Evolutionary conservation across 2,329 filamentous ascomycete species (phyloP).

Genomic region (Diplodia seriata): DNA sequence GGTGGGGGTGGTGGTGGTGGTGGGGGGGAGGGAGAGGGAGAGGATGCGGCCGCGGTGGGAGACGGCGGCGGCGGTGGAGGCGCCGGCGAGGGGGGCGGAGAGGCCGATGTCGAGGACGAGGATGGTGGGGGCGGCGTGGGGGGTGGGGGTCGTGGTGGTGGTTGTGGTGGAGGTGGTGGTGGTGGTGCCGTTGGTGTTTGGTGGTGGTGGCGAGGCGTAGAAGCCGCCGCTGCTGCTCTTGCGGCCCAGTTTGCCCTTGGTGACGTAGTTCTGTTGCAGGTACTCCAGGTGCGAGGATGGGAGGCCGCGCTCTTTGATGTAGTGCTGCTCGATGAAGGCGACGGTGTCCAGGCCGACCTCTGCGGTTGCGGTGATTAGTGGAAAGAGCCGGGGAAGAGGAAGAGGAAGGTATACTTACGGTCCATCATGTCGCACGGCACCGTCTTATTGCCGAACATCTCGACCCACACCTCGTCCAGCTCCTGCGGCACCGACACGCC

Average conservation of each 20-base stretch:
- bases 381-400: not conserved
- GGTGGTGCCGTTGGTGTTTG: not conserved
- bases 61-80: not conserved
- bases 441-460: slow-evolving; percentile 44
- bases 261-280: slow-evolving; percentile 55
- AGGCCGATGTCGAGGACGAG: slow-evolving; percentile 26
- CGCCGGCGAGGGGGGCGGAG: not conserved
- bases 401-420: slow-evolving; percentile 19
- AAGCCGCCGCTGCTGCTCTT: slow-evolving; percentile 52
- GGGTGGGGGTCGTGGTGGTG: not conserved
- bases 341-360: slow-evolving; percentile 61
- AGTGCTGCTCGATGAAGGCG: slow-evolving; percentile 61
- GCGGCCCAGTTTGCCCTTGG: slow-evolving; percentile 55
- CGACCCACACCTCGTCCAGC: slow-evolving; percentile 57
- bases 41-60: slow-evolving; percentile 12
- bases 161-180: not conserved
- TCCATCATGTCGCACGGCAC: slow-evolving; percentile 57
- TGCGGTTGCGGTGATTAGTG: not conserved
- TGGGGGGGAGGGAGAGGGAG: too few species aligned
- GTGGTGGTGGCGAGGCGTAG: slow-evolving; percentile 33
- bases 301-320: slow-evolving; percentile 58
- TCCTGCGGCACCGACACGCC: slow-evolving; percentile 58
- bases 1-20: not conserved
- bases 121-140: not conserved
- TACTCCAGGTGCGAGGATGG: slow-evolving; percentile 52